Evolutionary conservation across 345 rosid species (phyloP).

Genomic region (Euphorbia lathyris): DNA sequence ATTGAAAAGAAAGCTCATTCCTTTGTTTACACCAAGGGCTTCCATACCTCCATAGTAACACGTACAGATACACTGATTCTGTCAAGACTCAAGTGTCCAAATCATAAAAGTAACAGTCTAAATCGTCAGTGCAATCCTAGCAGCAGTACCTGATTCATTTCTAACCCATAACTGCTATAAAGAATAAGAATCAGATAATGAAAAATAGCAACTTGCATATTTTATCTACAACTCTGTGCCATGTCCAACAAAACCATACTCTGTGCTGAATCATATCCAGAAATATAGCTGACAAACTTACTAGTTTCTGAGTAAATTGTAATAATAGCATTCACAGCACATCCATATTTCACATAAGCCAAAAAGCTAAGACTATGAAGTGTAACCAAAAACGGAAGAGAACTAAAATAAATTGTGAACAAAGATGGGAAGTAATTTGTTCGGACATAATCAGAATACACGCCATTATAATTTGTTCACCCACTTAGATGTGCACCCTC

Average conservation of each 20-base stretch:
- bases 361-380: too few relatives aligned
- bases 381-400: too few relatives aligned
- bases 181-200: too few relatives aligned
- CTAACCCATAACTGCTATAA: not conserved
- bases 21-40: not conserved
- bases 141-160: not conserved
- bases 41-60: not conserved
- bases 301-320: not conserved
- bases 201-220: not conserved
- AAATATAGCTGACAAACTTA: not conserved
- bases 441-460: too few relatives aligned
- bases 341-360: too few relatives aligned
- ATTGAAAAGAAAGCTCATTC: not conserved
- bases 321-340: not conserved
- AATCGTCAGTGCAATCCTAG: not conserved
- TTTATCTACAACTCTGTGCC: not conserved
- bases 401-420: too few relatives aligned
- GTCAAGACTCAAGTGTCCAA: not conserved
- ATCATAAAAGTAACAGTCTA: not conserved
- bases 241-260: not conserved
- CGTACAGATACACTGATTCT: not conserved
- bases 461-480: too few relatives aligned
- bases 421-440: too few relatives aligned
- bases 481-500: too few relatives aligned
- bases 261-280: not conserved